Evolutionary conservation across 2,329 filamentous ascomycete genomes (phyloP), one percentile per base, ranked within the genome.

Genomic region (Xylogone sp.): DNA sequence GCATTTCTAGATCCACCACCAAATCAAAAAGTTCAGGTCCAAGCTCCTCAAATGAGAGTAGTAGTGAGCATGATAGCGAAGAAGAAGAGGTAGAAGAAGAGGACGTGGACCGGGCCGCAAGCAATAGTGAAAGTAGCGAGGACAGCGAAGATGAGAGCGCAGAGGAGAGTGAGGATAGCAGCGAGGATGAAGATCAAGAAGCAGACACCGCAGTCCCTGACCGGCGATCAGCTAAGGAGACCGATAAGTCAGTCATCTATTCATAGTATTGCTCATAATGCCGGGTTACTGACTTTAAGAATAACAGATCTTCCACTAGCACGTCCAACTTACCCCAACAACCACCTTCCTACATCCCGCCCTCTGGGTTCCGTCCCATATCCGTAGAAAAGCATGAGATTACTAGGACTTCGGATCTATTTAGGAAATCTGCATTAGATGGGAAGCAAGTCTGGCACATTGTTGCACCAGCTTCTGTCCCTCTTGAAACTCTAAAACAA

Each of bases 391-490:
- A 50, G 12, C 27, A 45, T 7, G 46, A 49, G 19, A 50, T 46
- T 2, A 45, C 51, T 16, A 54, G 50, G 21, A 48, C 52, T 45
- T 57, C 76, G 8, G 71, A 78, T 20, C 68, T 86, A 49, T 82
- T 88, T 60, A 77, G 73, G 60, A 73, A 79, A 52, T 76, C 77
- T 50, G 79, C 81, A 59, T 65, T 86, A 7, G 72, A 82, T 51
- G 85, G 84, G 56, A 90, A 90, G 72, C 84, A 91, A 65, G 75
- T 91, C 53, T 92, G 87, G 88, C 88, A 90, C 66, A 89, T 92
- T 60, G 88, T 85, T 9, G 84, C 86, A 3, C 88, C 88, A 2
- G 79, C 83, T 5, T 82, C 81, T 10, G 71, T 90, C 2, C 82
- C 87, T n/a, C 77, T 91, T 51, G 82, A 80, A 10, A 75, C 86